A percentile compares a stretch with the other conserved stretches of the same genome.
These are phyloP conservation scores for Endocarpon pusillum DNA, from an alignment of 495 filamentous ascomycete species.

Conservation along the genomic window DNA sequence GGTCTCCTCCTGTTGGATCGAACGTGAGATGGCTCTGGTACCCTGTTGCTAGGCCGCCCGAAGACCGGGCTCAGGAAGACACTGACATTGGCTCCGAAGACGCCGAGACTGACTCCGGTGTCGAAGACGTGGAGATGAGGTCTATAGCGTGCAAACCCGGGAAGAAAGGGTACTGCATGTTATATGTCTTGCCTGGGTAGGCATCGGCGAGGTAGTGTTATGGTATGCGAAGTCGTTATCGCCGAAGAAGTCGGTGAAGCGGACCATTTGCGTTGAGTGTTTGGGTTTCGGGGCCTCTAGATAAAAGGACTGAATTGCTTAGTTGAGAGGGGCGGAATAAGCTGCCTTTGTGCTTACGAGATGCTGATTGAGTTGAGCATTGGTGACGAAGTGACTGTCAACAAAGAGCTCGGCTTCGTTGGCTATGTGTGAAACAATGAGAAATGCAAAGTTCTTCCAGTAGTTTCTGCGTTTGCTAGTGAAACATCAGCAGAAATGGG, in stretches of 20 bases:
- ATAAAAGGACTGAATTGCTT: too few relatives aligned
- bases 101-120: conserved; percentile 16
- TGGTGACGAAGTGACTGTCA: conserved; percentile 27
- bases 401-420: conserved; percentile 23
- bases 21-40: too few relatives aligned
- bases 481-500: conserved; percentile 7
- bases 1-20: too few relatives aligned
- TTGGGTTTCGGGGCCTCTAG: too few relatives aligned
- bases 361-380: conserved; percentile 34
- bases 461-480: too few relatives aligned
- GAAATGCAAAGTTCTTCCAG: conserved; percentile 18
- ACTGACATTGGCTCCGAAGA: conserved; percentile 4
- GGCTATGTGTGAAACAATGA: conserved; percentile 21
- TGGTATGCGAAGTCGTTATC: conserved; percentile 24
- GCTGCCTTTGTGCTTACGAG: too few relatives aligned
- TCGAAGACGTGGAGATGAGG: conserved; percentile 19
- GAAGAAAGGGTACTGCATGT: conserved; percentile 21
- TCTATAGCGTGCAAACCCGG: conserved; percentile 18
- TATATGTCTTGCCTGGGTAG: conserved; percentile 15
- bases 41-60: too few relatives aligned
- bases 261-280: conserved; percentile 17
- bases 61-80: conserved; percentile 14
- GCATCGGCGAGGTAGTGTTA: conserved; percentile 22
- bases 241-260: conserved; percentile 16
- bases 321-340: too few relatives aligned